These are phyloP conservation scores for Termitomyces sp. DNA, from an alignment of 768 basidiomycete genomes.

Conservation along the genomic window DNA sequence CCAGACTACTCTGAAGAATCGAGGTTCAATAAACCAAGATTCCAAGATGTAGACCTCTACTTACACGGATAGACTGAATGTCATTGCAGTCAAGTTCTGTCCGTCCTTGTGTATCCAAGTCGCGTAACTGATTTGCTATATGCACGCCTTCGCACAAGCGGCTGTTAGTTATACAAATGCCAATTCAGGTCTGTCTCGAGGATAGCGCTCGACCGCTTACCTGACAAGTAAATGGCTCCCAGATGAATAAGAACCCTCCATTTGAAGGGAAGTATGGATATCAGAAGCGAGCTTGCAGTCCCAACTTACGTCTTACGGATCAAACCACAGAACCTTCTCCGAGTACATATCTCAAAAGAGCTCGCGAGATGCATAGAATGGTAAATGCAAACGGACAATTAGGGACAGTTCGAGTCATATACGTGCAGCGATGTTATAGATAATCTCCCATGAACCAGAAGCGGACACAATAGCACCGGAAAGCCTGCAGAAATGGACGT, in stretches of 20 bases:
- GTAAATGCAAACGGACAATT: neutral
- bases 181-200: neutral
- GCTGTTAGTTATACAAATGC: neutral
- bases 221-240: neutral
- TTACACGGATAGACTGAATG: neutral
- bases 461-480: neutral
- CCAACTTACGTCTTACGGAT: neutral
- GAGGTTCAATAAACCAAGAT: neutral
- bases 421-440: neutral
- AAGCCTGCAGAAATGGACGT: neutral
- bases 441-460: neutral
- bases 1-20: neutral
- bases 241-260: neutral
- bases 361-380: neutral
- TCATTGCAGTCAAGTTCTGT: neutral
- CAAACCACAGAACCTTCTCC: neutral
- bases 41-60: neutral
- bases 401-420: neutral
- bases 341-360: neutral
- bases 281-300: neutral
- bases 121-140: neutral
- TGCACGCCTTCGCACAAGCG: slow-evolving; percentile 4
- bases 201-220: neutral
- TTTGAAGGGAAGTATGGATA: neutral
- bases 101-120: neutral